phyloP scores from a whole-genome alignment of 2,329 filamentous ascomycete species.

The Acephala macrosclerotiorum region DNA sequence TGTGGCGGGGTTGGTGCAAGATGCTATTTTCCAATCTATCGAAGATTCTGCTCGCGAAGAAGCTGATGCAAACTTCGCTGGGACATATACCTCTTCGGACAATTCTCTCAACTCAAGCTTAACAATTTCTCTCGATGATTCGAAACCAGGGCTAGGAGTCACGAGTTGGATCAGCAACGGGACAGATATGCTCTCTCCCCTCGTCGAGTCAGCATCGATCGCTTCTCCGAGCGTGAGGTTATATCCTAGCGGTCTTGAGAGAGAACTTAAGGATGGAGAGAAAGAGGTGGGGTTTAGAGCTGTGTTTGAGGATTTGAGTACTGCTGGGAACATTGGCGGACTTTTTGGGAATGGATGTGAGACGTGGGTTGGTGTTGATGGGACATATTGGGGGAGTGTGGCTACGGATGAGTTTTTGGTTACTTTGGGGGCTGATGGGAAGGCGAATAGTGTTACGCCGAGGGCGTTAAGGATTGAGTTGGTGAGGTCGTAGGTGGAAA shows the following conservation, averaged over 20 bases:
- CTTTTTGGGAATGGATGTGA: conserved; percentile 29
- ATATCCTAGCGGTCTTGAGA: conserved; percentile 29
- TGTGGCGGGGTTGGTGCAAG: conserved; percentile 41
- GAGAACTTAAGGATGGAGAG: conserved; percentile 18
- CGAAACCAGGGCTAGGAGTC: conserved; percentile 40
- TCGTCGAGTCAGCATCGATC: not conserved
- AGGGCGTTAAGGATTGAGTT: conserved; percentile 26
- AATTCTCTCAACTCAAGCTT: conserved; percentile 24
- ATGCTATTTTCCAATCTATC: conserved; percentile 44
- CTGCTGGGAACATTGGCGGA: conserved; percentile 18
- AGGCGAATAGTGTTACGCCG: conserved; percentile 26
- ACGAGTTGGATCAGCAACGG: conserved; percentile 44
- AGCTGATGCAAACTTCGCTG: conserved; percentile 39
- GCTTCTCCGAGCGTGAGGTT: conserved; percentile 22
- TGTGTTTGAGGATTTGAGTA: conserved; percentile 20
- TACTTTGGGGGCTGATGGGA: conserved; percentile 38
- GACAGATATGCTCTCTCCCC: conserved; percentile 36
- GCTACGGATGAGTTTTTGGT: conserved; percentile 41
- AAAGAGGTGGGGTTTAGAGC: conserved; percentile 24
- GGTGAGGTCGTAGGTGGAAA: conserved; percentile 7
- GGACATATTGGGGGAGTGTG: conserved; percentile 36
- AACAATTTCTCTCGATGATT: conserved; percentile 17
- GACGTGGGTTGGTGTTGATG: conserved; percentile 36
- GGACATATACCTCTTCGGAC: conserved; percentile 33
- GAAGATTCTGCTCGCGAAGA: conserved; percentile 43